Percentiles rank a stretch among this genome's conserved stretches.
These are phyloP conservation scores for Salisapilia sapeloensis DNA, from an alignment of 352 stramenopile species.

Conservation along the genomic window DNA sequence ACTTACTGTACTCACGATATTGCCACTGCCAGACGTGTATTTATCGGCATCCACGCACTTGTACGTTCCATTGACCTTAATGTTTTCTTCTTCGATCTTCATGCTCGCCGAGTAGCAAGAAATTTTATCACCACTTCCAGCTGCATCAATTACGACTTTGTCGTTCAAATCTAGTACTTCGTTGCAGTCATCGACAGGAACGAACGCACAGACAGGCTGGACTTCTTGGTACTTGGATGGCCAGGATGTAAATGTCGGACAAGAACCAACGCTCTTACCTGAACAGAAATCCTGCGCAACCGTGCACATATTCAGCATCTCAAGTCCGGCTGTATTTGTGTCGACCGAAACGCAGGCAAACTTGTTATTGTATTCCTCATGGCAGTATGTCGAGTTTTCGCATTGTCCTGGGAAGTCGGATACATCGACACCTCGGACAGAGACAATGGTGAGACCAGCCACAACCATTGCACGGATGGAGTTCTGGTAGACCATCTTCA, in stretches of 20 bases:
- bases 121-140: neutral
- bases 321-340: conserved; percentile 26
- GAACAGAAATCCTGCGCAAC: conserved; percentile 20
- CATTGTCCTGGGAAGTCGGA: no score
- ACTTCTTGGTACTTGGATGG: conserved; percentile 46
- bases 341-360: conserved; percentile 61
- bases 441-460: no score
- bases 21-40: conserved; percentile 32
- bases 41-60: conserved; percentile 53
- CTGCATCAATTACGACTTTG: neutral
- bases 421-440: no score
- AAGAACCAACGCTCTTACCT: conserved; percentile 34
- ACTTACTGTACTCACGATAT: conserved; percentile 47
- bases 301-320: conserved; percentile 47
- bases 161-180: conserved; percentile 22
- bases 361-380: no score
- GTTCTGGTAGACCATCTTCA: no score
- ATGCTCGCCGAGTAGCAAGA: conserved; percentile 48
- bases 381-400: no score
- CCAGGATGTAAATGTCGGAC: conserved; percentile 61
- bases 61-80: conserved; percentile 56
- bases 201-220: conserved; percentile 54
- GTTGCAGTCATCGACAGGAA: conserved; percentile 40
- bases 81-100: conserved; percentile 15
- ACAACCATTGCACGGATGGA: no score